Base-by-base conservation (phyloP, 345 rosid species). In the Eutrema yunnanense region DNA sequence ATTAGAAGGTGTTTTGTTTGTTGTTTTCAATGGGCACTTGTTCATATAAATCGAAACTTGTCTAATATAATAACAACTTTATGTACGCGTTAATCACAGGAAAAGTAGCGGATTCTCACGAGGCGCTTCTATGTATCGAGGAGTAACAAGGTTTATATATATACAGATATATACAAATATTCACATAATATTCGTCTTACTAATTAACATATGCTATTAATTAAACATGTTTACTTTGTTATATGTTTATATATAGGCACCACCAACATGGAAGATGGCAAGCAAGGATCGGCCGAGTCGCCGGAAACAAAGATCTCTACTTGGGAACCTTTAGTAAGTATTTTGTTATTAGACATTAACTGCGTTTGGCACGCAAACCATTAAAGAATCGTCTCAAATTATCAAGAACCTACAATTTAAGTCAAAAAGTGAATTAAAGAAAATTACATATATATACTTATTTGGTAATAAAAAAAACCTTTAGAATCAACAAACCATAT, bases 251-350 rank as follows among this genome's bases (percentile, higher is more conserved):
- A 73, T 57, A 58, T 79, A 92, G 98, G 84, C 99, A 95, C 81
- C 99, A 95, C 79, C 99, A 95, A 67, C 99, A 95, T 78, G 98
- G 99, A 75, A 86, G 99, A 77, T 95, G 99, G 99, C 99, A 95
- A 75, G 99, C 99, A n/a, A 87, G 99, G 80, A 95, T 95, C 41
- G 99, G 98, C 7, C 84, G 99, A 81, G 99, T 95, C 47, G 99
- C 99, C 0, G 99, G 99, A 75, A 95, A 95, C 84, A 95, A 95
- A 83, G 99, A 95, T 79, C 99, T 95, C 73, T 95, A 95, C 79
- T 59, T 95, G 59, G 99, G 99, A 80, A 95, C 99, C 47, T 95
- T 95, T 79, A 90, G 99, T 92, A 82, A 86, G 98, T 19, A 29
- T 47, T 49, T 8, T 22, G 49, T 11, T 42, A 10, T 57, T 57